Evolutionary conservation across 495 filamentous ascomycete species (phyloP), one percentile per base, ranked within the genome.

Genomic region (Chaetomidium leptoderma): DNA sequence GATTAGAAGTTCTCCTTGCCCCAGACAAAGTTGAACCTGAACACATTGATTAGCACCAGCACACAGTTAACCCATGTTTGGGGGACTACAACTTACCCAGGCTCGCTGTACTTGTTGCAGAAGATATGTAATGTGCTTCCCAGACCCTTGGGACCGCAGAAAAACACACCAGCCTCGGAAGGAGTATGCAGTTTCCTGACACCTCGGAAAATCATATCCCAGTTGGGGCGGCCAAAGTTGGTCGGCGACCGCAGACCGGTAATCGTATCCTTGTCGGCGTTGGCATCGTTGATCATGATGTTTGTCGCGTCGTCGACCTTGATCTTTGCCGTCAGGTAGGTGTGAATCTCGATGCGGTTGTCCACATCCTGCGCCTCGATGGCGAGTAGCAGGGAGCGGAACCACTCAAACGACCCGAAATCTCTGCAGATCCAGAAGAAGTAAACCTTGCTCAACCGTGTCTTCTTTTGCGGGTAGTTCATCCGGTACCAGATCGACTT

Each of bases 401-500:
- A 91, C 88, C 88, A 91, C 73, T 90, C 87, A 61, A 89, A 90
- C 4, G 83, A 85, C 24, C 84, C 86, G 62, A 90, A 88, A 66
- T 90, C 86, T 67, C 86, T 76, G 76, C 88, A 88, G 63, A 90
- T 81, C 88, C 88, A 91, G 78, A 90, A 89, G 74, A 91, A 90
- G 74, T 90, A 91, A 32, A 91, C 86, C 70, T 90, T 91, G 55
- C 85, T 76, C 30, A 91, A 77, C 30, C 84, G 75, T 17, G 85
- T 89, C 71, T 83, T 84, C 72, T 87, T 82, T 69, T 87, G 81
- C 13, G 86, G 85, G 70, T 86, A 89, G 76, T 89, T 89, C 81
- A 88, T 87, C n/a, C 86, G 79, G 70, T 90, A 91, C 87, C 88
- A 91, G 70, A 91, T 89, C 55, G 85, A 88, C 75, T 91, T 91